A percentile compares a stretch with the other conserved stretches of the same genome.
Evolutionary conservation across 2,329 filamentous ascomycete genomes (phyloP).

Genomic region (Penicillium sp.): DNA sequence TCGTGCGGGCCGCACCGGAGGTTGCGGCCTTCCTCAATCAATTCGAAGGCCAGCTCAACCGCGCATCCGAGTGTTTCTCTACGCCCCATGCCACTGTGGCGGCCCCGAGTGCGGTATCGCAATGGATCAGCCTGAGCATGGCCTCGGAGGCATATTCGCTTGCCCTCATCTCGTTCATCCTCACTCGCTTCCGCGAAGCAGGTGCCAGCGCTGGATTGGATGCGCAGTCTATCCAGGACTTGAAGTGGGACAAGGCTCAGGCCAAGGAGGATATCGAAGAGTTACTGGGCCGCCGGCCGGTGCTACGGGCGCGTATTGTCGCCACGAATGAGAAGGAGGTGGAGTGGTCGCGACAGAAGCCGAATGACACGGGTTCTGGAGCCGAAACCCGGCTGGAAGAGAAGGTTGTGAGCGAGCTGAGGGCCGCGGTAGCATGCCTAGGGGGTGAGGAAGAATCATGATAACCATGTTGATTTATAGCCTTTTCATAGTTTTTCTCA

Average conservation of each 20-base stretch:
- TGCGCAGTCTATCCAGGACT: slow-evolving; percentile 64
- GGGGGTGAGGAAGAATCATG: slow-evolving; percentile 39
- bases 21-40: slow-evolving; percentile 85
- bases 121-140: slow-evolving; percentile 70
- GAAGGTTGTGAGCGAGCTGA: slow-evolving; percentile 71
- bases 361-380: slow-evolving; percentile 42
- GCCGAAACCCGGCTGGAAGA: slow-evolving; percentile 71
- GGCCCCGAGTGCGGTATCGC: slow-evolving; percentile 47
- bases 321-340: slow-evolving; percentile 72
- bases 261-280: slow-evolving; percentile 83
- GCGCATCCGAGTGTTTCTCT: slow-evolving; percentile 72
- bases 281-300: slow-evolving; percentile 69
- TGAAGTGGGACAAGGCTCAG: slow-evolving; percentile 72
- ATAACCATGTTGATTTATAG: slow-evolving; percentile 19
- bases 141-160: slow-evolving; percentile 79
- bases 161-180: slow-evolving; percentile 71
- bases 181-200: slow-evolving; percentile 64
- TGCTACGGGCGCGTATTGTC: slow-evolving; percentile 71
- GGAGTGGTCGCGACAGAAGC: slow-evolving; percentile 56
- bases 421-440: slow-evolving; percentile 52
- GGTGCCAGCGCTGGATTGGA: slow-evolving; percentile 65
- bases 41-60: slow-evolving; percentile 75
- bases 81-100: slow-evolving; percentile 44
- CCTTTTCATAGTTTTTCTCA: slow-evolving; percentile 12
- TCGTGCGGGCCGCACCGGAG: slow-evolving; percentile 80